Evolutionary conservation across 2,329 filamentous ascomycete species (phyloP), one percentile per base, ranked within the genome.

Genomic region (Diaporthe vexans): DNA sequence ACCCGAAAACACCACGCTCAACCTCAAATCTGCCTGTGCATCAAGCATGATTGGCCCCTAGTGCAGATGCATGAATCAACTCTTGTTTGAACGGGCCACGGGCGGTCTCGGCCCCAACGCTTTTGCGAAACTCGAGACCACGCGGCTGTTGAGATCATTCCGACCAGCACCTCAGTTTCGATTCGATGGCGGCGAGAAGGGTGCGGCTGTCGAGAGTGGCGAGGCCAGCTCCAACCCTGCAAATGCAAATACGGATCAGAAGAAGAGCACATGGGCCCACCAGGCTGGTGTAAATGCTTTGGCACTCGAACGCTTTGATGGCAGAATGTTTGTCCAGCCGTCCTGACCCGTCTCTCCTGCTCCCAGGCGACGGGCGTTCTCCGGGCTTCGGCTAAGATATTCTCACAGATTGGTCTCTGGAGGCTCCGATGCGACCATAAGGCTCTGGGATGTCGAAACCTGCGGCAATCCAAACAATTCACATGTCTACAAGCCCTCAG

Each of bases 391-490:
- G 11, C 63, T 52, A 56, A 46, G 43, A 43, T 58, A 74, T 81
- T 75, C 80, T 69, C 13, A 19, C 78, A 93, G 94, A 77, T 88
- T 98, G 76, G 84, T 98, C 2, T 97, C 95, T 0, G 96, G 94
- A 5, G 95, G 95, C 40, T 93, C 94, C 6, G 95, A 98, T 80
- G 94, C 94, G 13, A 94, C 93, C 0, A 91, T 98, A 79, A 94
- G 92, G 77, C 85, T 98, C 59, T 98, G 95, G 95, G 93, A 98
- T 83, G 89, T 98, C 9, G 94, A 97, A 79, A 85, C 88, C 67
- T 85, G 86, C 77, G 81, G 81, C 17, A 86, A 86, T 75, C 82
- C 85, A 8, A 85, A 83, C 76, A 81, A 76, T 75, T 82, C 82
- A 48, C 87, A 87, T 79, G 87, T 81, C 24, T 92, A 89, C 78